Evolutionary conservation across 495 filamentous ascomycete genomes (phyloP).

Genomic region (Xylaria cubensis): DNA sequence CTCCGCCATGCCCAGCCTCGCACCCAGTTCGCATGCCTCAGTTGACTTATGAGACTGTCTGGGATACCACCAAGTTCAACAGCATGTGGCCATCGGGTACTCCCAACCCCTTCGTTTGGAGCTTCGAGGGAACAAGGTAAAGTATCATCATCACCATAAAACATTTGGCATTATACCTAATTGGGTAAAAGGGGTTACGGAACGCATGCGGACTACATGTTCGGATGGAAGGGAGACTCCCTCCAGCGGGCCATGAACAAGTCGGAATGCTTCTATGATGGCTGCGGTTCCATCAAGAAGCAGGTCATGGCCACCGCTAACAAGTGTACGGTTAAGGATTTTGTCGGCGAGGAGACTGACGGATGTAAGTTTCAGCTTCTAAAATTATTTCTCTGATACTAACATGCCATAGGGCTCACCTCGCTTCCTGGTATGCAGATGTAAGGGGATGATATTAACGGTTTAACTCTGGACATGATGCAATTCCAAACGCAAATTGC

Average conservation of each 20-base stretch:
- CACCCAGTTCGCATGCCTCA: constrained; percentile 53
- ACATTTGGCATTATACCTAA: background rate
- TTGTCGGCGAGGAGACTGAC: constrained; percentile 52
- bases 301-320: constrained; percentile 53
- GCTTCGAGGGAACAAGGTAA: constrained; percentile 46
- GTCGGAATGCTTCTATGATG: constrained; percentile 54
- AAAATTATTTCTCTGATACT: background rate
- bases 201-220: constrained; percentile 53
- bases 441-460: constrained; percentile 7
- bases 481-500: background rate
- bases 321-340: constrained; percentile 51
- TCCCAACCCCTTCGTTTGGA: constrained; percentile 56
- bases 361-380: constrained; percentile 52
- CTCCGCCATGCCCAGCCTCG: constrained; percentile 56
- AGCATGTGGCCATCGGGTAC: constrained; percentile 54
- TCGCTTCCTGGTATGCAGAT: constrained; percentile 13
- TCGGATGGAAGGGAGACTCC: constrained; percentile 56
- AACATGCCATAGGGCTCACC: constrained; percentile 15
- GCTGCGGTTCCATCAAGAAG: constrained; percentile 54
- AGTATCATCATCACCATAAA: background rate
- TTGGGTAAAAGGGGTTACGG: constrained; percentile 39
- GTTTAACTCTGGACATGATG: background rate
- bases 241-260: constrained; percentile 56
- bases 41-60: constrained; percentile 59
- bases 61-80: constrained; percentile 58